These are phyloP conservation scores for Vachellia pachyceras DNA, from an alignment of 306 rosid genomes.

Conservation along the genomic window DNA sequence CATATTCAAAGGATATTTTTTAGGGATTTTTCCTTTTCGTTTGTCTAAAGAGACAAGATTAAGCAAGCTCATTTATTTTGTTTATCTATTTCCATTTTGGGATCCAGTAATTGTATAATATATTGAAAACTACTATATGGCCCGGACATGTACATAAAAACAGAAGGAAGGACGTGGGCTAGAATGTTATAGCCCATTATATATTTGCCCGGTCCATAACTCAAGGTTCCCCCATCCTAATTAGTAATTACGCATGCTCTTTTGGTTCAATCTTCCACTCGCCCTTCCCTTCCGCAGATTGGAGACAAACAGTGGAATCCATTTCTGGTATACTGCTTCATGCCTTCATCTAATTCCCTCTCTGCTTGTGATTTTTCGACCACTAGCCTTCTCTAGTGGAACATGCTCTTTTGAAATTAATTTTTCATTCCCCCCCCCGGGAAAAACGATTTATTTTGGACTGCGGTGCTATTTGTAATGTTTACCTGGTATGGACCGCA, in stretches of 20 bases:
- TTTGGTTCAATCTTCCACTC: not conserved
- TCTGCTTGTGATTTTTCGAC: not conserved
- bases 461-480: not conserved
- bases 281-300: not conserved
- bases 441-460: not conserved
- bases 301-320: not conserved
- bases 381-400: not conserved
- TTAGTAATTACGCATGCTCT: not conserved
- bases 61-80: not conserved
- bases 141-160: no score
- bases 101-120: not conserved
- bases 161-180: not conserved
- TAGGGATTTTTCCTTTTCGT: no score
- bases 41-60: no score
- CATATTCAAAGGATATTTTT: no score
- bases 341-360: not conserved
- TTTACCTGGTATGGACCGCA: not conserved
- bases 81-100: not conserved
- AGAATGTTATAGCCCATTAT: not conserved
- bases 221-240: not conserved
- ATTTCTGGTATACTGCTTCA: not conserved
- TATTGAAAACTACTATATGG: not conserved
- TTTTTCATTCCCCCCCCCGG: not conserved
- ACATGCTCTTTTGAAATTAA: not conserved
- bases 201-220: not conserved